Percentiles rank a stretch among this genome's conserved stretches.
Conservation (phyloP, 495 filamentous ascomycete genomes). For the Aspergillus affinis region DNA sequence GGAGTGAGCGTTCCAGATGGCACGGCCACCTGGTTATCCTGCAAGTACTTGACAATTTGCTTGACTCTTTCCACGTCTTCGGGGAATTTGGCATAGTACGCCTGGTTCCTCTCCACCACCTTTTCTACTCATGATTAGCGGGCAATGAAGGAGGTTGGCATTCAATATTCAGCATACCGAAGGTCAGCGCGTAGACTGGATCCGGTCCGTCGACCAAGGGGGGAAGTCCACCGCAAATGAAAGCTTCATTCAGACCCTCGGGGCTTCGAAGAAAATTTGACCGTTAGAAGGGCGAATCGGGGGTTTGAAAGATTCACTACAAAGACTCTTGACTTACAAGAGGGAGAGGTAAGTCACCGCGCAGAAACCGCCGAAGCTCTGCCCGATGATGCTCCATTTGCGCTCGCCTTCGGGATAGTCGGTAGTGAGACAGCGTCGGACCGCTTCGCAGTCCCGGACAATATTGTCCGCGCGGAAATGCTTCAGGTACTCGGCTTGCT, state of each 20-base stretch:
- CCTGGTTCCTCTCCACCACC: conserved; percentile 62
- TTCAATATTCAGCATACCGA: conserved; percentile 34
- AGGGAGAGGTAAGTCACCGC: conserved; percentile 76
- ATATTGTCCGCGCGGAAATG: conserved; percentile 86
- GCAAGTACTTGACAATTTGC: conserved; percentile 61
- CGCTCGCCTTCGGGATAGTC: conserved; percentile 68
- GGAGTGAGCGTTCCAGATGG: conserved; percentile 69
- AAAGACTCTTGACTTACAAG: conserved; percentile 45
- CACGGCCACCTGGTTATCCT: conserved; percentile 54
- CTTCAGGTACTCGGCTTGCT: conserved; percentile 80
- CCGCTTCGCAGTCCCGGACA: conserved; percentile 84
- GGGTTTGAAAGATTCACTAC: not conserved
- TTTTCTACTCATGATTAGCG: conserved; percentile 42
- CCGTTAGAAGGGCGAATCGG: conserved; percentile 8
- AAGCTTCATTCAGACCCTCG: conserved; percentile 75
- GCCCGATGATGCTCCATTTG: conserved; percentile 83
- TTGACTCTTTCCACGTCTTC: conserved; percentile 76
- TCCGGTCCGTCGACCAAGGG: conserved; percentile 70
- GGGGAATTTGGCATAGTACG: conserved; percentile 83
- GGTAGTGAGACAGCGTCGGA: conserved; percentile 68
- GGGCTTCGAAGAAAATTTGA: conserved; percentile 45
- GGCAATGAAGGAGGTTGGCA: conserved; percentile 11
- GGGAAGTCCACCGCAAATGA: conserved; percentile 78
- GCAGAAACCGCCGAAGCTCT: conserved; percentile 92
- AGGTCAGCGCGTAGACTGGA: conserved; percentile 72